Evolutionary conservation across 164 flowering plant species (phyloP), one percentile per base, ranked within the genome.

Genomic region (Piper betle): DNA sequence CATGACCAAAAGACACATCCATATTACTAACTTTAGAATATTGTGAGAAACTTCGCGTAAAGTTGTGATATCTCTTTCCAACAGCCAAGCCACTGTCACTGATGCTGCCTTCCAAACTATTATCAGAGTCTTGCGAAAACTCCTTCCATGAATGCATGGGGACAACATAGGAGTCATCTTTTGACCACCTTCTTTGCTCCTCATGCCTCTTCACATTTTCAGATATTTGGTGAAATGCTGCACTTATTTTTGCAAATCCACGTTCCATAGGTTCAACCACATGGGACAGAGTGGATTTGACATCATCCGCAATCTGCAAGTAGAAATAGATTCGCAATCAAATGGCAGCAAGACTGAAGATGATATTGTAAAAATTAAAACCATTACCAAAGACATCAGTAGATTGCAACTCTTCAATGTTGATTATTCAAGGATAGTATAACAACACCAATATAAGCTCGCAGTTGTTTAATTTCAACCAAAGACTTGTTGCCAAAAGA

Each of bases 201-300:
- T 87, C 90, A 58, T 69, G 73, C 57, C 77, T 77, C 66, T 82
- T 90, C 68, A 93, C 87, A 71, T 90, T 90, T 75, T 89, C 99
- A 46, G 99, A 93, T 71, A 93, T 84, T 72, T 85, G 79, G 64
- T 88, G 91, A 65, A 93, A 82, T 10, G 90, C 90, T 74, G 73
- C 72, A 61, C 88, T 88, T 63, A 93, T 78, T 65, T 75, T 85
- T 25, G 92, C 91, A 58, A 93, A 64, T 57, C 99, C 99, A 63
- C 96, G 81, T 59, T 93, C 99, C 7, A 93, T 91, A 11, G 99
- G 99, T 63, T 93, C 97, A 40, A 86, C 97, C 55, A 90, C 99
- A 61, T 93, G 99, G 4, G 97, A 84, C 48, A 93, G 97, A 13
- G 99, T 90, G 68, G 74, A 93, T 79, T 82, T 90, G 89, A 93